Evolutionary conservation across 1,139 yeast species (phyloP).

Genomic region (Protomyces lactucae-debilis): DNA sequence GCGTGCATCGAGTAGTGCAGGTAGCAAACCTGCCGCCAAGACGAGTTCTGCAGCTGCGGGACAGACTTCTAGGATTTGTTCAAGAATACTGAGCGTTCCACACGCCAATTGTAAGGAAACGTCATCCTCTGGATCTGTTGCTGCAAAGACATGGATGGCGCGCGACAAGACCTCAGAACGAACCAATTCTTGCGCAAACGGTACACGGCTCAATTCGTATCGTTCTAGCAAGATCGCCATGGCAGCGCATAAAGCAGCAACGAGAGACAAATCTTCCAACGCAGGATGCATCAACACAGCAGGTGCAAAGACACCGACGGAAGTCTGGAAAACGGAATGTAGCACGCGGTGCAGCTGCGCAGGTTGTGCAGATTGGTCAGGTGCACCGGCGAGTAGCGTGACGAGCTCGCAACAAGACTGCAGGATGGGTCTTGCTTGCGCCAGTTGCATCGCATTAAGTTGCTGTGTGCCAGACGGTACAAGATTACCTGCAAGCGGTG

Average conservation of each 20-base stretch:
- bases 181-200: constrained; percentile 8
- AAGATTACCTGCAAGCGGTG: not conserved
- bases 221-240: not conserved
- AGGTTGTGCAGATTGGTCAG: not conserved
- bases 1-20: not conserved
- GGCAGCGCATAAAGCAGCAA: not conserved
- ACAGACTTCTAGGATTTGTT: not conserved
- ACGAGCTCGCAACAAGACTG: not conserved
- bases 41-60: not conserved
- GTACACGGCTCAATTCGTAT: not conserved
- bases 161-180: not conserved
- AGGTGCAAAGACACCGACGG: not conserved
- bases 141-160: not conserved
- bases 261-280: not conserved
- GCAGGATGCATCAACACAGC: not conserved
- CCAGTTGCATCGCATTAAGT: not conserved
- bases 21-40: not conserved
- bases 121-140: not conserved
- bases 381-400: not conserved
- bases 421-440: not conserved
- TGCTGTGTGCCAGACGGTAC: not conserved
- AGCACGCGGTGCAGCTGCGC: not conserved
- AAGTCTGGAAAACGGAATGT: not conserved
- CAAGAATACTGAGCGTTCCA: not conserved
- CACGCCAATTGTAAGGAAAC: not conserved